Base-by-base conservation (phyloP, 1,284 basidiomycete species). In the Takashimella tepidaria region DNA sequence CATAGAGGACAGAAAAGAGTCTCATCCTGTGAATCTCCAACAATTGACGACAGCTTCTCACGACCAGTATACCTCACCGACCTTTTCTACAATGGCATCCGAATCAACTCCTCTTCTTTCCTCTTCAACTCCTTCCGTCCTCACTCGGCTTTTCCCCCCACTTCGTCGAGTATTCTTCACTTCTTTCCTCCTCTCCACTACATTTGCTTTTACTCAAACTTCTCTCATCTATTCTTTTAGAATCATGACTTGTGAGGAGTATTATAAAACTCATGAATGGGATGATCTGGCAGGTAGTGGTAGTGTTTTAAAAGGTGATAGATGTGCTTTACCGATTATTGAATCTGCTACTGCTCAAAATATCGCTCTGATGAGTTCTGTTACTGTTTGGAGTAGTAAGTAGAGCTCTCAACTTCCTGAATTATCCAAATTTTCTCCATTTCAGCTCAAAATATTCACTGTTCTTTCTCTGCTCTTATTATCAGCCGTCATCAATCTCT, bases 221-320 rank as follows among this genome's bases (percentile, higher is more conserved):
- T 64, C 72, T 10, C 52, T 76, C n/a, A 62, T 76, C 31, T 76
- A 73, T 59, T 60, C 64, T 12, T 67, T 73, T 55, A 51, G 66
- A 16, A 53, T 63, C 4, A 71, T 74, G 64, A 64, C 72, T 1
- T 75, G 74, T 51, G 67, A 74, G 8, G 68, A 67, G 44, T 73
- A 69, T 45, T 73, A 72, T 56, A 53, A 57, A 51, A 59, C 56
- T 3, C 67, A 63, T 37, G 37, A 57, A 19, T 64, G 58, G 47
- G 20, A 41, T 1, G 63, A 63, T n/a, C n/a, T n/a, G n/a, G 31
- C 31, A 37, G 10, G 10, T 37, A 16, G 31, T 8, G 31, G 31
- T 37, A 37, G 31, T 16, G 31, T 37, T 8, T 37, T 37, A 0
- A 3, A 40, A 2, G 62, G 61, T 0, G 73, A 76, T 50, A 20